These are phyloP conservation scores for Candida corydali DNA, from an alignment of 805 yeast genomes.

Conservation along the genomic window DNA sequence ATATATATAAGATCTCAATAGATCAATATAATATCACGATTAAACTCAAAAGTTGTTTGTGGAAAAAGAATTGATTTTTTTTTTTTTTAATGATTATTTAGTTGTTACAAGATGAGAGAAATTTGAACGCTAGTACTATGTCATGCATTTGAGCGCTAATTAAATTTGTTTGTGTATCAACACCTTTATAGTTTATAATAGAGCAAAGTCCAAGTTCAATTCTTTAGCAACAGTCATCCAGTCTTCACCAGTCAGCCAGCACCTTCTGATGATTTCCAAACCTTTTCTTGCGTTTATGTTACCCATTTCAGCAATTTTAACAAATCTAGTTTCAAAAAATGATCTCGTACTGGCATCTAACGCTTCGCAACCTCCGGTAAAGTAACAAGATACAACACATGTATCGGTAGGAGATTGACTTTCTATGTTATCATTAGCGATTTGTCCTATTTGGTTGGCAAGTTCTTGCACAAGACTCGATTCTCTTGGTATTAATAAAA, in stretches of 20 bases:
- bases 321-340: conserved; percentile 38
- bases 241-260: conserved; percentile 52
- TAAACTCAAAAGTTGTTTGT: not conserved
- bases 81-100: too few species aligned
- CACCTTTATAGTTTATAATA: conserved; percentile 24
- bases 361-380: conserved; percentile 59
- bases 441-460: conserved; percentile 35
- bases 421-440: conserved; percentile 37
- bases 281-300: conserved; percentile 43
- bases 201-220: conserved; percentile 41
- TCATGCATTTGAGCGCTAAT: too few species aligned
- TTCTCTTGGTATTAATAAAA: conserved; percentile 41
- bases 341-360: conserved; percentile 29
- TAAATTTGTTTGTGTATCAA: too few species aligned
- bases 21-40: not conserved
- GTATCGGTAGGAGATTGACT: conserved; percentile 48
- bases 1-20: too few species aligned
- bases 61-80: too few species aligned
- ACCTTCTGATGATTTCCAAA: conserved; percentile 42
- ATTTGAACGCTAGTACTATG: too few species aligned
- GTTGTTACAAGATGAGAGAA: not conserved
- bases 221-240: conserved; percentile 47
- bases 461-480: conserved; percentile 47
- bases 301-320: conserved; percentile 39
- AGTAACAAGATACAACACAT: conserved; percentile 51